Conservation (phyloP, 2,329 filamentous ascomycete species). For the Chrysoporthe puriensis region DNA sequence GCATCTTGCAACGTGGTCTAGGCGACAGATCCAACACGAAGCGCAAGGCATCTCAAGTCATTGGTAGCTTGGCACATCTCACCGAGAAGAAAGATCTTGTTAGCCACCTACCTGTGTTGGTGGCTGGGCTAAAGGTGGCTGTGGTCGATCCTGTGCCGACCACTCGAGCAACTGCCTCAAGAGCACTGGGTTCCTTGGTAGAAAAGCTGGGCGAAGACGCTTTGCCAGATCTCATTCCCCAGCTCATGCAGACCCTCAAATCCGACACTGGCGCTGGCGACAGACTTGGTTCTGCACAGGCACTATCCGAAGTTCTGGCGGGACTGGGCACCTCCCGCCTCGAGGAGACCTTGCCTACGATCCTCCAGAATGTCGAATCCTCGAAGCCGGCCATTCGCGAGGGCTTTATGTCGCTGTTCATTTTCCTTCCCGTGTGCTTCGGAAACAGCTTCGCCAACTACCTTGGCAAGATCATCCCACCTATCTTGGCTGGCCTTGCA, state of each 20-base stretch:
- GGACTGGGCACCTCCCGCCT: constrained; percentile 89
- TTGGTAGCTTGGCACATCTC: constrained; percentile 94
- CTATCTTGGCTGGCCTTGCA: constrained; percentile 90
- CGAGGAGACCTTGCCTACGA: constrained; percentile 94
- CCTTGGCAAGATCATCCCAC: constrained; percentile 91
- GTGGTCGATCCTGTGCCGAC: constrained; percentile 95
- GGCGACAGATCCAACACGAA: constrained; percentile 93
- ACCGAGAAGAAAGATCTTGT: constrained; percentile 95
- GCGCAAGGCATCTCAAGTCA: constrained; percentile 94
- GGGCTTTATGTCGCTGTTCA: constrained; percentile 99
- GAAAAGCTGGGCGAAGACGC: constrained; percentile 98
- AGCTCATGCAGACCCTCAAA: constrained; percentile 96
- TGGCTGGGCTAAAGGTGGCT: constrained; percentile 85
- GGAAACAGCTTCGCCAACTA: constrained; percentile 98
- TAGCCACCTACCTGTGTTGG: constrained; percentile 86
- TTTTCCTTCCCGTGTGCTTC: constrained; percentile 98
- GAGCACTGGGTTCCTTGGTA: constrained; percentile 92
- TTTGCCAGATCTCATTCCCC: constrained; percentile 93
- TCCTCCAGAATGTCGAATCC: constrained; percentile 93
- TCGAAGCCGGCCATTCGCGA: constrained; percentile 88
- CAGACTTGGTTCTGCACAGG: constrained; percentile 92
- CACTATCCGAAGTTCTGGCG: constrained; percentile 92
- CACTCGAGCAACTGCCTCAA: constrained; percentile 93
- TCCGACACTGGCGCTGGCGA: constrained; percentile 97
- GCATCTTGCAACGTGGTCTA: constrained; percentile 91